These are phyloP conservation scores for Boletus rubescentipes DNA, from an alignment of 768 basidiomycete genomes.

Conservation along the genomic window DNA sequence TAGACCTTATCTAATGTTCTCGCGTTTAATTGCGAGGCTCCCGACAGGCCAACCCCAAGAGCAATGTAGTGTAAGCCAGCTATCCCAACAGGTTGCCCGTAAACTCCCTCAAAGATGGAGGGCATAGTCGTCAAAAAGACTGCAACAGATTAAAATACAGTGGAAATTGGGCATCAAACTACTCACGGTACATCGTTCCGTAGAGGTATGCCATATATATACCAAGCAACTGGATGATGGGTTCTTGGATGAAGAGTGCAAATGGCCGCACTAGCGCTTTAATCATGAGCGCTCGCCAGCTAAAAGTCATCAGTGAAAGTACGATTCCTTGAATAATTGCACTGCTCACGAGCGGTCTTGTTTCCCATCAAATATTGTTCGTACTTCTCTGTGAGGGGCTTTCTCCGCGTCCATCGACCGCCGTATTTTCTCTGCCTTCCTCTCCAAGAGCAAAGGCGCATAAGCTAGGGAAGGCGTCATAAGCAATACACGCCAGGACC, in stretches of 20 bases:
- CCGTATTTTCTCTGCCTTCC: constrained; percentile 49
- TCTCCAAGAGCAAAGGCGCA: constrained; percentile 39
- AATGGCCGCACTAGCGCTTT: constrained; percentile 69
- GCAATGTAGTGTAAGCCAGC: constrained; percentile 71
- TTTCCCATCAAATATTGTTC: constrained; percentile 46
- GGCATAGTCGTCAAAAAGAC: constrained; percentile 71
- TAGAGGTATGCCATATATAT: constrained; percentile 71
- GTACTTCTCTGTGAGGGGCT: constrained; percentile 35
- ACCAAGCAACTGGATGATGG: constrained; percentile 67
- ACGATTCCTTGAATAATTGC: neutral
- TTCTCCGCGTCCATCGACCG: constrained; percentile 50
- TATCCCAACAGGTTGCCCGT: constrained; percentile 55
- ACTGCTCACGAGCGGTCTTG: constrained; percentile 47
- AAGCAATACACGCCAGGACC: constrained; percentile 10
- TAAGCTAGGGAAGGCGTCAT: constrained; percentile 21
- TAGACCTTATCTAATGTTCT: constrained; percentile 56
- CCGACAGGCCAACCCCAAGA: constrained; percentile 59
- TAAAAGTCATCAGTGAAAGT: constrained; percentile 20
- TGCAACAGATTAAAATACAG: constrained; percentile 23
- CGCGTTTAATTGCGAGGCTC: constrained; percentile 55
- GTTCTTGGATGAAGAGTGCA: constrained; percentile 54
- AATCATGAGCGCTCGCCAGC: constrained; percentile 51
- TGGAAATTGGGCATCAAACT: neutral
- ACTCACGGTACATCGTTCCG: constrained; percentile 57
- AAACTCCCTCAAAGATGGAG: constrained; percentile 52